Evolutionary conservation across 108 stramenopile genomes (phyloP), one percentile per base, ranked within the genome.

Genomic region (Pseudonitzschia multistriata): DNA sequence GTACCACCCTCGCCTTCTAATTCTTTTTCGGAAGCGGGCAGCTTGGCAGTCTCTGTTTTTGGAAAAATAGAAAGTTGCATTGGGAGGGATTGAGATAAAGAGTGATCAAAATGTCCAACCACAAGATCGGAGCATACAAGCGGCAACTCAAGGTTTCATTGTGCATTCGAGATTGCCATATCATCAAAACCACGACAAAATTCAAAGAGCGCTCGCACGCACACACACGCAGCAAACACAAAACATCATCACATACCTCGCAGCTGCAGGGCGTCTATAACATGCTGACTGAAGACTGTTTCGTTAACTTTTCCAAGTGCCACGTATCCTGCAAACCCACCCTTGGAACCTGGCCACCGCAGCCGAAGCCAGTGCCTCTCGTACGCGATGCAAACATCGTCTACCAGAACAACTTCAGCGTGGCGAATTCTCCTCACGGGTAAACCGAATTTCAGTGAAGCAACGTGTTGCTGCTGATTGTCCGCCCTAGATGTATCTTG

Each of bases 321-420:
- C 39, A 94, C 81, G 74, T 88, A 94, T 19, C 93, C 93, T 13
- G 88, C 93, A 74, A 91, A 87, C 10, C 87, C 88, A 13, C 89
- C 93, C 42, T 76, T 85, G 15, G 65, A 57, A 29, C 93, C 93
- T 5, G 93, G 90, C 90, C 90, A 94, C 22, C 89, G 86, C 29
- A 94, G 73, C 19, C 93, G 76, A 0, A 94, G 71, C 93, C 93
- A 94, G 57, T 81, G 82, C 15, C 85, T 72, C 6, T 77, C 80
- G 62, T 81, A 72, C 10, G 85, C 79, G 24, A 83, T 19, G 47
- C 86, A 73, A 30, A 83, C 76, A 76, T 85, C 84, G 73, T 94
- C 93, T 13, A 88, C 90, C 47, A 94, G 37, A 29, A 94, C 84
- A 14, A 94, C 85, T 67, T 94, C 93, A 15, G 93, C 75, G 62